Evolutionary conservation across 768 basidiomycete species (phyloP), one percentile per base, ranked within the genome.

Genomic region (Lactarius trivialis): DNA sequence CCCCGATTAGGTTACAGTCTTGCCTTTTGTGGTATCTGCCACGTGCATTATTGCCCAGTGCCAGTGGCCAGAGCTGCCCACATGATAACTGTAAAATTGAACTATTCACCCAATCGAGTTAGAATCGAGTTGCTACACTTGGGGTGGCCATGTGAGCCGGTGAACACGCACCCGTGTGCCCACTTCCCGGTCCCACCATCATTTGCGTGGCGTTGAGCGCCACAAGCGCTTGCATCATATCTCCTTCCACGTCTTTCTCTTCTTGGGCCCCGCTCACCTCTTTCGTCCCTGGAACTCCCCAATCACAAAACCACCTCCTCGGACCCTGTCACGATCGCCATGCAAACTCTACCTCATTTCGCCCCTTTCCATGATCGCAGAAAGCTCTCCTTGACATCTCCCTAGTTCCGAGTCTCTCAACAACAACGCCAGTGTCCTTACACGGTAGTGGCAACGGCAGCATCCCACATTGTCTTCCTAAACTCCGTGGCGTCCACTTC

Each of bases 1-100:
- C 54, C 63, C 63, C 63, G 63, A 64, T 64, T 64, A 64, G 63
- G 63, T 64, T 64, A 64, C 58, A 60, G 63, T 60, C 63, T 60
- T 64, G 63, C 63, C 63, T 64, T 60, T 64, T 64, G 7, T 6
- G 17, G 62, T 41, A 55, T 53, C 2, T 48, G 34, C 53, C 61
- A 63, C 61, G 61, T 63, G 60, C 26, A 30, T 8, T 37, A 52
- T 30, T 12, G 36, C 9, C 36, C 8, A 11, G 11, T 2, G 11
- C 36, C 36, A 8, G n/a, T n/a, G n/a, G n/a, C n/a, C n/a, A 36
- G 36, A 14, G 50, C 11, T 21, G 14, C 50, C 30, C 50, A 52
- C 30, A 52, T 32, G 50, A 52, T 52, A 15, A 52, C n/a, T 8
- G 26, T 48, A 48, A 7, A n/a, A n/a, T 21, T 21, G 50, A 12